Evolutionary conservation across 2,329 filamentous ascomycete genomes (phyloP), one percentile per base, ranked within the genome.

Genomic region (Annulohypoxylon truncatum): DNA sequence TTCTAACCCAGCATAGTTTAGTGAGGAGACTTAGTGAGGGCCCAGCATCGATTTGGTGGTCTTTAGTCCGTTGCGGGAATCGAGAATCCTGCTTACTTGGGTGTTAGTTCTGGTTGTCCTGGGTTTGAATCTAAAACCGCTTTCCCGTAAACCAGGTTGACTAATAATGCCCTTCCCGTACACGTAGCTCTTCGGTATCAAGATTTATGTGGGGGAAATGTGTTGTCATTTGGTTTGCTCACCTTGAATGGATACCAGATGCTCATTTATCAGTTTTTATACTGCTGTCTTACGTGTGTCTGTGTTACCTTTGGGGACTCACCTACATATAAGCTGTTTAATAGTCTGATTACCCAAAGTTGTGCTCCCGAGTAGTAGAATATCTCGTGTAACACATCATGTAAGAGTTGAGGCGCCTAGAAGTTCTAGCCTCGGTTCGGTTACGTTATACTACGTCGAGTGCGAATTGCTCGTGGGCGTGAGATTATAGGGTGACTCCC

Each of bases 351-450:
- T 35, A 55, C 50, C 33, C 35, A 54, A 58, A 53, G 51, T 55
- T 57, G 48, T 46, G 42, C 52, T 38, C 38, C 40, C 47, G 33
- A 64, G 44, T 20, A 51, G 61, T 67, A 67, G 20, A 31, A 59
- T 55, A 55, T 42, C 56, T 31, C 8, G 61, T 65, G 61, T 58
- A 55, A 65, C 65, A 42, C 61, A 51, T 29, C 56, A 47, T 53
- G 57, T 58, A 28, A 33, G 33, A 51, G 57, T 51, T 20, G 51
- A 56, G 40, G 31, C 47, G 54, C 52, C 57, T 58, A 51, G 53
- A 68, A 46, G 61, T 61, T 67, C 56, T 65, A 42, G 61, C 52
- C 65, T 67, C 50, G 44, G 38, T 54, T 61, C 42, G 61, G 50
- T 54, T 42, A 48, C 47, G 31, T 42, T 68, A 42, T 42, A 40